These are phyloP conservation scores for Solanum piurae DNA, from an alignment of 257 asterid species.

Conservation along the genomic window DNA sequence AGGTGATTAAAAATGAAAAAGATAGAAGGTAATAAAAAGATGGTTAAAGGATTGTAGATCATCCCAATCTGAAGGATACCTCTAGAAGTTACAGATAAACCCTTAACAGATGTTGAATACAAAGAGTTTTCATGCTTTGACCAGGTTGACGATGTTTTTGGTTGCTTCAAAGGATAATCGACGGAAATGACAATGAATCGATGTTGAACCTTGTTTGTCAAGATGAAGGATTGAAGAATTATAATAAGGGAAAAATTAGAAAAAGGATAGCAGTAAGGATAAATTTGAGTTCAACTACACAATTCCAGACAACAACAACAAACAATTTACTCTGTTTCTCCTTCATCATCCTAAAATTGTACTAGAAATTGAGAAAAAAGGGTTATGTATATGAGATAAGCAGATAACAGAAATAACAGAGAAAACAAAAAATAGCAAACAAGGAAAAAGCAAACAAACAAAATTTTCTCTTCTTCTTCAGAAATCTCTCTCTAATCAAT, in stretches of 20 bases:
- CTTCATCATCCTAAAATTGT: not conserved
- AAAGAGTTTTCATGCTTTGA: too few relatives aligned
- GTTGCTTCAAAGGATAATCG: too few relatives aligned
- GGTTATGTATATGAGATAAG: not conserved
- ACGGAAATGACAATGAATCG: too few relatives aligned
- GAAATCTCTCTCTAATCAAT: not conserved
- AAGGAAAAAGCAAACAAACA: not conserved
- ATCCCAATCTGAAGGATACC: too few relatives aligned
- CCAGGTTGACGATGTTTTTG: too few relatives aligned
- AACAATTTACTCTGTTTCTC: slow-evolving; percentile 41
- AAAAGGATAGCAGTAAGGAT: slow-evolving; percentile 48
- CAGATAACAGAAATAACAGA: not conserved
- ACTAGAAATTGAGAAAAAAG: not conserved
- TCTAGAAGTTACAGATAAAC: too few relatives aligned
- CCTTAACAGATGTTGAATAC: too few relatives aligned
- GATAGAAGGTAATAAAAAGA: too few relatives aligned
- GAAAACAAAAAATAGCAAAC: not conserved
- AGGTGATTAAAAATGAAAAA: too few relatives aligned
- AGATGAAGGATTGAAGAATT: slow-evolving; percentile 30
- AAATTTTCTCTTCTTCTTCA: not conserved
- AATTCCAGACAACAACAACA: slow-evolving; percentile 56
- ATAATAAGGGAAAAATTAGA: slow-evolving; percentile 43
- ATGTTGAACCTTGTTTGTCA: too few relatives aligned
- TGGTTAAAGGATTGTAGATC: too few relatives aligned
- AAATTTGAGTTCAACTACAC: slow-evolving; percentile 58